Evolutionary conservation across 2,329 filamentous ascomycete genomes (phyloP).

Genomic region (Microcyclospora pomicola): DNA sequence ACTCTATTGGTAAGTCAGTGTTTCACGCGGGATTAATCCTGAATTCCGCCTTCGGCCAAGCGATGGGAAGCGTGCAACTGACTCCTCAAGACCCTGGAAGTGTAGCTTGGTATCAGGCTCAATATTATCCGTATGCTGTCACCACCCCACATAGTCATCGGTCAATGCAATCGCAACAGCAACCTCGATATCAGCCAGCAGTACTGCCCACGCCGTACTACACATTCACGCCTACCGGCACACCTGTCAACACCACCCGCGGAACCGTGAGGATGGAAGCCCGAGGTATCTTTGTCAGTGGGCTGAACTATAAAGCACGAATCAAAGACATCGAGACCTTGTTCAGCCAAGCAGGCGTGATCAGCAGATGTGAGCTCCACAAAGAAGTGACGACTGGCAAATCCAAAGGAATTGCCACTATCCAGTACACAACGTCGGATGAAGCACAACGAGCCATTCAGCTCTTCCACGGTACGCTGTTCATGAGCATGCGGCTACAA

Average conservation of each 20-base stretch:
- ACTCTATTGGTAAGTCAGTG: no score
- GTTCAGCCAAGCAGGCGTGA: constrained; percentile 15
- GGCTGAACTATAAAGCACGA: constrained; percentile 16
- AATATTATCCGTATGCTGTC: no score
- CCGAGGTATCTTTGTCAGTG: constrained; percentile 18
- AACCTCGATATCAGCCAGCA: background rate
- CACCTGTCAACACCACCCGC: constrained; percentile 13
- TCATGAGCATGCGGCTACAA: constrained; percentile 13
- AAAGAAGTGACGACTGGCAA: constrained; percentile 13
- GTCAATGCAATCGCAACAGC: constrained; percentile 2
- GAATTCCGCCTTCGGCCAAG: background rate
- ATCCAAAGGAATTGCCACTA: constrained; percentile 17
- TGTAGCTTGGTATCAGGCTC: background rate
- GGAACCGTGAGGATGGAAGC: constrained; percentile 14
- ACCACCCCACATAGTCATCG: no score
- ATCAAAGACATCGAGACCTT: constrained; percentile 12
- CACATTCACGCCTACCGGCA: constrained; percentile 7
- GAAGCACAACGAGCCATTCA: constrained; percentile 14
- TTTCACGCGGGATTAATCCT: background rate
- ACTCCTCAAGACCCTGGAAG: constrained; percentile 2
- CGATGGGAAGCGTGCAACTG: constrained; percentile 3
- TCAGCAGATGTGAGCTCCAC: constrained; percentile 15
- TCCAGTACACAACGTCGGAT: constrained; percentile 14
- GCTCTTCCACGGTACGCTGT: constrained; percentile 12
- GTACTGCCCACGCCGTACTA: background rate